Percentiles rank a stretch among this genome's conserved stretches.
phyloP scores from a whole-genome alignment of 176 grass and related monocot genomes.

The Typha latifolia region DNA sequence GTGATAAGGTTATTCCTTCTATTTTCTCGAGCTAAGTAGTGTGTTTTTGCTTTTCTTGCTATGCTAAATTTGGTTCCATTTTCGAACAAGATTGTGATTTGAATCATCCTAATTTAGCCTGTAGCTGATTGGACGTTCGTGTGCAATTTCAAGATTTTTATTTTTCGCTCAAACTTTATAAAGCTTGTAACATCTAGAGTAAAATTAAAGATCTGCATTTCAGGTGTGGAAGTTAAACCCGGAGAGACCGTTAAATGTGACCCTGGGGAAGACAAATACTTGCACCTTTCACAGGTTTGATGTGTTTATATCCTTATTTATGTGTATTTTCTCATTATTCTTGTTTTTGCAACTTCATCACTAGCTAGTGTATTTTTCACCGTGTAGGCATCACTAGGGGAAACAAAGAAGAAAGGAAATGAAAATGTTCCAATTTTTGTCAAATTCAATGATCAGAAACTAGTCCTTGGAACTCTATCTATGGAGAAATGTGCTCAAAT shows the following conservation, averaged over 20 bases:
- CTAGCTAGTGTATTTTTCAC: neutral
- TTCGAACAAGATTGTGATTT: too few species aligned
- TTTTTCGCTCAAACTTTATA: too few species aligned
- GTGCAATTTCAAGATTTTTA: too few species aligned
- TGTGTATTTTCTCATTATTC: neutral
- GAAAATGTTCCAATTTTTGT: slow-evolving; percentile 45
- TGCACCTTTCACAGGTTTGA: slow-evolving; percentile 79
- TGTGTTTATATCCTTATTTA: neutral
- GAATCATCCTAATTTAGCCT: too few species aligned
- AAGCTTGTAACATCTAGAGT: too few species aligned
- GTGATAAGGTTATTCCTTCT: too few species aligned
- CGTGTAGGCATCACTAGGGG: slow-evolving; percentile 49
- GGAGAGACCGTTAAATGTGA: slow-evolving; percentile 41
- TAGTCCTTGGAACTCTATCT: slow-evolving; percentile 60
- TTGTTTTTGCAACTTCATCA: neutral
- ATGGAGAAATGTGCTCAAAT: slow-evolving; percentile 51
- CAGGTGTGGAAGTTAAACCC: slow-evolving; percentile 83
- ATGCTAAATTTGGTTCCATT: too few species aligned
- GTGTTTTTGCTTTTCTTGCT: too few species aligned
- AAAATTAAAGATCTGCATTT: neutral
- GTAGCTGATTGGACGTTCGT: too few species aligned
- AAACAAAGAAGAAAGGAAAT: slow-evolving; percentile 44
- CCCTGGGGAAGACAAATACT: slow-evolving; percentile 46
- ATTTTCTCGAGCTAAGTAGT: too few species aligned
- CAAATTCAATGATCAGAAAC: slow-evolving; percentile 40